Percentiles rank a stretch among this genome's conserved stretches.
Evolutionary conservation across 2,329 filamentous ascomycete species (phyloP).

Genomic region (Colletotrichum trifolii): DNA sequence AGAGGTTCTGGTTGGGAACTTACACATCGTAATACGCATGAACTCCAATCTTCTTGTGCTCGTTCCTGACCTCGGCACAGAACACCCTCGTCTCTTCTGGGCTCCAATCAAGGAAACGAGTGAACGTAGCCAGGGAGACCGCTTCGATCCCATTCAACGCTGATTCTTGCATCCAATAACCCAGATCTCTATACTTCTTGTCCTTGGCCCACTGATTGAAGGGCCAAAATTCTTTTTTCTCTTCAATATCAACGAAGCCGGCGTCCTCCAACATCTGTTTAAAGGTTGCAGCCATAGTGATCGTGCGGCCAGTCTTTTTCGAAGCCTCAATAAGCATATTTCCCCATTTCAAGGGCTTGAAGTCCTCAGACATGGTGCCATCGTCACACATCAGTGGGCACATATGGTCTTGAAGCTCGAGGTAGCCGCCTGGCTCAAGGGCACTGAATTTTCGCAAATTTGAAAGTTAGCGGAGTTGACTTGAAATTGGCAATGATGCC

Average conservation of each 20-base stretch:
- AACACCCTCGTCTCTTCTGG: constrained; percentile 47
- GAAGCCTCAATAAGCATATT: constrained; percentile 47
- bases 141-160: constrained; percentile 46
- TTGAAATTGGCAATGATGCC: neutral
- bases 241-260: constrained; percentile 57
- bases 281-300: constrained; percentile 52
- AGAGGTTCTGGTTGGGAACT: constrained; percentile 32
- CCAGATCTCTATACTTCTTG: constrained; percentile 61
- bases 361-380: constrained; percentile 23
- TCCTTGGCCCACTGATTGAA: constrained; percentile 63
- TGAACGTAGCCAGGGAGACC: constrained; percentile 48
- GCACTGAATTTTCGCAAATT: neutral
- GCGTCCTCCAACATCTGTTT: constrained; percentile 53
- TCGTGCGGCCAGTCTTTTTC: constrained; percentile 47
- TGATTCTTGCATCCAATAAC: constrained; percentile 42
- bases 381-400: constrained; percentile 35
- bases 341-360: constrained; percentile 39
- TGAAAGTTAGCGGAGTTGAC: no score
- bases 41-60: constrained; percentile 45
- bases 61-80: constrained; percentile 46
- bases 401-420: constrained; percentile 25
- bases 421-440: constrained; percentile 33
- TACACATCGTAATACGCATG: constrained; percentile 53
- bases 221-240: constrained; percentile 61
- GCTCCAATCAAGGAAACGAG: constrained; percentile 47